Conservation (phyloP, 495 filamentous ascomycete species). For the Physcia stellaris region DNA sequence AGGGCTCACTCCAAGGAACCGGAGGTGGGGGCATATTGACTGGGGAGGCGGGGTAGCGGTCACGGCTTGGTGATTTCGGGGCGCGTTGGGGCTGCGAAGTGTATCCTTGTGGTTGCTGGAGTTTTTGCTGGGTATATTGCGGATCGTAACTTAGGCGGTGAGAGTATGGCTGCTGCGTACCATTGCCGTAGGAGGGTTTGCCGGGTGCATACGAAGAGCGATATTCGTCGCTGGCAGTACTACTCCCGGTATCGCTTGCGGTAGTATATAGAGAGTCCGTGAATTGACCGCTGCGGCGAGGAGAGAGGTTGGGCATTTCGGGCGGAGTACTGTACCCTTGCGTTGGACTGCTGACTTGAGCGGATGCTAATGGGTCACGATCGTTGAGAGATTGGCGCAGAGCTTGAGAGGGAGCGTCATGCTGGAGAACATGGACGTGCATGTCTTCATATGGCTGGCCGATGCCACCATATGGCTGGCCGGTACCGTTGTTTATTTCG, state of each 20-base stretch:
- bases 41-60: constrained; percentile 1
- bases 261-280: constrained; percentile 4
- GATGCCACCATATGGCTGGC: constrained; percentile 8
- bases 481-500: neutral
- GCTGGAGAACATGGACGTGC: constrained; percentile 15
- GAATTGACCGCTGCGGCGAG: constrained; percentile 3
- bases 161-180: neutral
- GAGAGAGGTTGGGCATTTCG: constrained; percentile 7
- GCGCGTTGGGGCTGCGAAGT: constrained; percentile 1
- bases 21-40: constrained; percentile 4
- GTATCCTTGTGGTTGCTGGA: constrained; percentile 3
- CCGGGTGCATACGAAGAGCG: constrained; percentile 2
- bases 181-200: constrained; percentile 4
- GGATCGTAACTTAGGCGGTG: neutral
- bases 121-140: too few relatives aligned
- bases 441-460: constrained; percentile 17
- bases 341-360: neutral
- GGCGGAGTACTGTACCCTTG: constrained; percentile 10
- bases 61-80: constrained; percentile 12
- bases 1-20: constrained; percentile 11
- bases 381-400: constrained; percentile 11
- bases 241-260: constrained; percentile 9
- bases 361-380: neutral
- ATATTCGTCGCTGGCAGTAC: constrained; percentile 7
- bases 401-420: constrained; percentile 11